A percentile compares a stretch with the other conserved stretches of the same genome.
Evolutionary conservation across 768 basidiomycete species (phyloP).

Genomic region (Hygrophoropsis aurantiaca): DNA sequence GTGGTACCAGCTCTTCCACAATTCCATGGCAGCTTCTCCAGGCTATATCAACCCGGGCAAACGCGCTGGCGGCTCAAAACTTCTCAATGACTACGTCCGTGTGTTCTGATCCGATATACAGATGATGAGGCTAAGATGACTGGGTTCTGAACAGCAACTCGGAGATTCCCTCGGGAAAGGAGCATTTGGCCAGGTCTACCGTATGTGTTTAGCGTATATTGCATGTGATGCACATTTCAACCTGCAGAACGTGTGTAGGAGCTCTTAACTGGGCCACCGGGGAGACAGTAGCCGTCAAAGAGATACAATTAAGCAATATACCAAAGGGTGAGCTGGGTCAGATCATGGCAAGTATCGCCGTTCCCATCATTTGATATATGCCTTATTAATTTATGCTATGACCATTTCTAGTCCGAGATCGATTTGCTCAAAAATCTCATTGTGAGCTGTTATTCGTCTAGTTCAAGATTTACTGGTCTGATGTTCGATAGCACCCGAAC

Average conservation of each 20-base stretch:
- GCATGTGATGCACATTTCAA: not conserved
- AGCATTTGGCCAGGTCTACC: conserved; percentile 96
- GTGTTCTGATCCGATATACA: not conserved
- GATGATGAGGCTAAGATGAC: conserved; percentile 9
- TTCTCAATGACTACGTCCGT: conserved; percentile 66
- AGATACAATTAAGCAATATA: conserved; percentile 92
- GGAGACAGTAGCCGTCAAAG: conserved; percentile 98
- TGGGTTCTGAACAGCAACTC: conserved; percentile 65
- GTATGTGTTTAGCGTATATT: conserved; percentile 46
- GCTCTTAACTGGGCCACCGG: conserved; percentile 95
- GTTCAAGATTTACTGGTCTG: not conserved
- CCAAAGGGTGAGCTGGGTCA: conserved; percentile 91
- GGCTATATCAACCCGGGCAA: conserved; percentile 21
- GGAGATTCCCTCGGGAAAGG: conserved; percentile 96
- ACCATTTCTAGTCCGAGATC: conserved; percentile 77
- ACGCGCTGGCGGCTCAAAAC: conserved; percentile 43
- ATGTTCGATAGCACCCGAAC: conserved; percentile 72
- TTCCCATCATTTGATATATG: conserved; percentile 8
- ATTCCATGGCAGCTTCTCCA: conserved; percentile 22
- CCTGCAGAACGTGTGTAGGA: conserved; percentile 42
- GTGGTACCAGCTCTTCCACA: not conserved
- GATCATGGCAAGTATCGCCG: conserved; percentile 75
- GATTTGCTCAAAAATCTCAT: conserved; percentile 96
- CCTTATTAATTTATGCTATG: not conserved
- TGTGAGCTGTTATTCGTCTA: conserved; percentile 41